Conservation (phyloP, 139 green algal species). For the Tetradesmus obliquus region DNA sequence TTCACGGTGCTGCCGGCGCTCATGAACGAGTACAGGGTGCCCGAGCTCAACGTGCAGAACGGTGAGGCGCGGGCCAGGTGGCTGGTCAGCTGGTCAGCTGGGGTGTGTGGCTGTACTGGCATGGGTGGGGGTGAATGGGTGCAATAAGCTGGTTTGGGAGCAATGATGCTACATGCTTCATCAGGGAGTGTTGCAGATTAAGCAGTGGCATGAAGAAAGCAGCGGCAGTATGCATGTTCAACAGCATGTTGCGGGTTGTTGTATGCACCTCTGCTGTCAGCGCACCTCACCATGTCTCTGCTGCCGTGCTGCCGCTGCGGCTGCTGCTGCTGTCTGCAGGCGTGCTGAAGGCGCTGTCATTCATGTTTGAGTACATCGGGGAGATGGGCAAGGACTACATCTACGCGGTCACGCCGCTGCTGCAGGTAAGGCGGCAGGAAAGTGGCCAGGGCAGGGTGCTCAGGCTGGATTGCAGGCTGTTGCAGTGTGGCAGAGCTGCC, state of each 20-base stretch:
- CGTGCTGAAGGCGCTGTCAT: constrained; percentile 94
- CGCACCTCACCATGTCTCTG: too few relatives aligned
- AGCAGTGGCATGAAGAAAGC: too few relatives aligned
- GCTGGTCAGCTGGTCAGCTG: not conserved
- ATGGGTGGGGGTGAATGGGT: not conserved
- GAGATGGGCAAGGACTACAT: constrained; percentile 99
- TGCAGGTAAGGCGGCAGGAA: constrained; percentile 69
- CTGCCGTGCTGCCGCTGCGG: not conserved
- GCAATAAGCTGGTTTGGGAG: not conserved
- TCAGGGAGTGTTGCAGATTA: too few relatives aligned
- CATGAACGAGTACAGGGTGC: constrained; percentile 99
- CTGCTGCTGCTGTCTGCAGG: not conserved
- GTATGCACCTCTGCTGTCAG: too few relatives aligned
- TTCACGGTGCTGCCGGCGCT: constrained; percentile 99
- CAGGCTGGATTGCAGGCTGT: not conserved
- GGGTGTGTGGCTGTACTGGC: not conserved
- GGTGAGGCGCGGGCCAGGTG: constrained; percentile 90
- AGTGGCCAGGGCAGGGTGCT: not conserved
- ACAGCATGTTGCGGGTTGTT: too few relatives aligned
- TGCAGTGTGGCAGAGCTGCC: not conserved
- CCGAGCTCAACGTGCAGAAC: constrained; percentile 99
- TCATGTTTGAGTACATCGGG: constrained; percentile 99
- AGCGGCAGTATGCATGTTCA: too few relatives aligned
- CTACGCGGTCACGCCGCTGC: constrained; percentile 95
- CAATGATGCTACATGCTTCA: too few relatives aligned